These are phyloP conservation scores for Viola pubescens DNA, from an alignment of 441 rosid genomes.

Conservation along the genomic window DNA sequence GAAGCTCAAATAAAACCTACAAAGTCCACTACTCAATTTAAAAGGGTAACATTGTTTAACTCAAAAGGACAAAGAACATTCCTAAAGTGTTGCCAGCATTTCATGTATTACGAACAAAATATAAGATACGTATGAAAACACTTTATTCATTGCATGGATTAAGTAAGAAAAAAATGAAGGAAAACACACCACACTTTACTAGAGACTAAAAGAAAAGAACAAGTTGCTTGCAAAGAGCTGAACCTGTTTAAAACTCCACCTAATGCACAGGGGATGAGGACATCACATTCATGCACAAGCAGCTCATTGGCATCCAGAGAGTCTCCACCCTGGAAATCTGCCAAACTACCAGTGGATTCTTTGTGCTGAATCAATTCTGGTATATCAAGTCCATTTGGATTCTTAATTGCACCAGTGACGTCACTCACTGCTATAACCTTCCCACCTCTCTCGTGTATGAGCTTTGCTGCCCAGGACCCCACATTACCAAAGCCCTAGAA, in stretches of 20 bases:
- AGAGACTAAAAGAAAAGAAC: conserved; percentile 4
- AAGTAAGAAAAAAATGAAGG: neutral
- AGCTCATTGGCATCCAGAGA: conserved; percentile 55
- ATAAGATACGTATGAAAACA: no score
- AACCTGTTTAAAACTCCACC: conserved; percentile 92
- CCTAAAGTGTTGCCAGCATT: no score
- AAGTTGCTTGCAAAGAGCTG: conserved; percentile 8
- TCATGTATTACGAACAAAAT: no score
- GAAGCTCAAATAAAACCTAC: no score
- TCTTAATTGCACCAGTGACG: conserved; percentile 76
- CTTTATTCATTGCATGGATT: no score
- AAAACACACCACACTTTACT: neutral
- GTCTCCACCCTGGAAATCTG: conserved; percentile 63
- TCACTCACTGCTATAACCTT: conserved; percentile 87
- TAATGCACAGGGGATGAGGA: conserved; percentile 89
- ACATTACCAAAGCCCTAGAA: conserved; percentile 92
- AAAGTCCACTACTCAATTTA: no score
- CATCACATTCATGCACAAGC: conserved; percentile 85
- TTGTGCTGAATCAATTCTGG: conserved; percentile 52
- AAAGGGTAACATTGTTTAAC: no score
- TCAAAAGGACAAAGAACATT: no score
- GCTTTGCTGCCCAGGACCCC: conserved; percentile 83
- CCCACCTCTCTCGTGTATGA: conserved; percentile 85
- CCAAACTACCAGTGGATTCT: conserved; percentile 50
- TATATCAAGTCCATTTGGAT: conserved; percentile 66